phyloP scores from a whole-genome alignment of 1,284 basidiomycete genomes.

The Coniophora puteana region DNA sequence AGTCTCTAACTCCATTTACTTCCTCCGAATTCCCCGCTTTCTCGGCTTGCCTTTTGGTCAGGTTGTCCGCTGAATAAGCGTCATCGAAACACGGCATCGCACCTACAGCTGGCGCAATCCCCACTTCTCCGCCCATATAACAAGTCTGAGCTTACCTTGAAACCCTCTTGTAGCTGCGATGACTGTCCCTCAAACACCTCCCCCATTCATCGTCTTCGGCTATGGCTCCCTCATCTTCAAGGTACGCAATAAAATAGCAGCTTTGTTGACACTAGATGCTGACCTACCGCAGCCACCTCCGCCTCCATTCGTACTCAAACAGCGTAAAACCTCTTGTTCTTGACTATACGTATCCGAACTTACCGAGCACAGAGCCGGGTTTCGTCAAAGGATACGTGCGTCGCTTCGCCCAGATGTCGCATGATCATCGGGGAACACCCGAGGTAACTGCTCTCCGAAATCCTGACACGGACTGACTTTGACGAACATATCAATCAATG shows the following conservation, averaged over 20 bases:
- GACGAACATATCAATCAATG: not conserved
- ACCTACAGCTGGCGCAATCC: too few relatives aligned
- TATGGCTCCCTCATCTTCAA: slow-evolving; percentile 84
- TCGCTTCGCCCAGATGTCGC: slow-evolving; percentile 82
- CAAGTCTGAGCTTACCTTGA: too few relatives aligned
- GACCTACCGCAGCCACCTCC: slow-evolving; percentile 51
- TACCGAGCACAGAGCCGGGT: slow-evolving; percentile 52
- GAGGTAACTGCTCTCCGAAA: slow-evolving; percentile 41
- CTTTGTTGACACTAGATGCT: not conserved
- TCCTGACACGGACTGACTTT: not conserved
- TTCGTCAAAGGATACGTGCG: slow-evolving; percentile 85
- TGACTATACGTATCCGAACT: not conserved
- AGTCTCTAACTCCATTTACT: too few relatives aligned
- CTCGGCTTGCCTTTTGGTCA: too few relatives aligned
- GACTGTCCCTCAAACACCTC: too few relatives aligned
- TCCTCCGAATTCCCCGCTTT: too few relatives aligned
- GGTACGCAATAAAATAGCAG: slow-evolving; percentile 32
- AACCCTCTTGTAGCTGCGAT: too few relatives aligned
- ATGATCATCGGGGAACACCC: slow-evolving; percentile 83
- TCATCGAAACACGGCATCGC: too few relatives aligned
- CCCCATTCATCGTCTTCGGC: slow-evolving; percentile 66
- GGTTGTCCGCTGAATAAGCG: too few relatives aligned
- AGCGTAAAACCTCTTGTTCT: slow-evolving; percentile 39
- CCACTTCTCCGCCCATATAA: too few relatives aligned
- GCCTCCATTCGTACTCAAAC: slow-evolving; percentile 57